These are phyloP conservation scores for Vitis labrusca DNA, from an alignment of 164 flowering plant species.

Conservation along the genomic window DNA sequence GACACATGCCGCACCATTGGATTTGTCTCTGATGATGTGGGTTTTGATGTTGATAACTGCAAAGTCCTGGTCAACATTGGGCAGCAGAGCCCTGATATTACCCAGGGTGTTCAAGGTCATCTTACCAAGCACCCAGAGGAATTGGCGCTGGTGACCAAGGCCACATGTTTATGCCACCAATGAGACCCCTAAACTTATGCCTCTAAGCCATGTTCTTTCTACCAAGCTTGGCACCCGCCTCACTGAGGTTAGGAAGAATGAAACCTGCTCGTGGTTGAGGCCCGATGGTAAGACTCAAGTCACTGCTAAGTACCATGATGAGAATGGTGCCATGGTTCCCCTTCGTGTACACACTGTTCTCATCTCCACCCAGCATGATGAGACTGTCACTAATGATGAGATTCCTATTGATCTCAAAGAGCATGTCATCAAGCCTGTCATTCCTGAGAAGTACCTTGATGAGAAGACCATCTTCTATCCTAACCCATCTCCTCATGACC, in stretches of 20 bases:
- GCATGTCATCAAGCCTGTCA: slow-evolving; percentile 10
- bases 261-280: slow-evolving; percentile 13
- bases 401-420: slow-evolving; percentile 15
- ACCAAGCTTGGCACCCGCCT: slow-evolving; percentile 14
- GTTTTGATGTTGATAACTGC: slow-evolving; percentile 21
- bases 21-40: slow-evolving; percentile 20
- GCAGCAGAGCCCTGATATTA: slow-evolving; percentile 16
- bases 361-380: slow-evolving; percentile 21
- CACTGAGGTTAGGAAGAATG: slow-evolving; percentile 15
- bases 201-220: slow-evolving; percentile 18
- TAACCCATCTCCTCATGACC: slow-evolving; percentile 1
- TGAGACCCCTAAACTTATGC: slow-evolving; percentile 14
- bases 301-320: slow-evolving; percentile 6
- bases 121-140: slow-evolving; percentile 16
- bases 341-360: slow-evolving; percentile 16
- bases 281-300: slow-evolving; percentile 18
- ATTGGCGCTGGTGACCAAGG: slow-evolving; percentile 15
- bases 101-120: slow-evolving; percentile 15
- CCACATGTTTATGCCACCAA: slow-evolving; percentile 19
- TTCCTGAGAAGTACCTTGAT: slow-evolving; percentile 12
- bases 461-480: slow-evolving; percentile 14
- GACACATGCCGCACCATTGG: slow-evolving; percentile 17
- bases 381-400: slow-evolving; percentile 19
- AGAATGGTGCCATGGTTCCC: slow-evolving; percentile 17
- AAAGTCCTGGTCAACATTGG: slow-evolving; percentile 15